Base-by-base conservation (phyloP, 352 stramenopile genomes). In the Lagenidium sp. region DNA sequence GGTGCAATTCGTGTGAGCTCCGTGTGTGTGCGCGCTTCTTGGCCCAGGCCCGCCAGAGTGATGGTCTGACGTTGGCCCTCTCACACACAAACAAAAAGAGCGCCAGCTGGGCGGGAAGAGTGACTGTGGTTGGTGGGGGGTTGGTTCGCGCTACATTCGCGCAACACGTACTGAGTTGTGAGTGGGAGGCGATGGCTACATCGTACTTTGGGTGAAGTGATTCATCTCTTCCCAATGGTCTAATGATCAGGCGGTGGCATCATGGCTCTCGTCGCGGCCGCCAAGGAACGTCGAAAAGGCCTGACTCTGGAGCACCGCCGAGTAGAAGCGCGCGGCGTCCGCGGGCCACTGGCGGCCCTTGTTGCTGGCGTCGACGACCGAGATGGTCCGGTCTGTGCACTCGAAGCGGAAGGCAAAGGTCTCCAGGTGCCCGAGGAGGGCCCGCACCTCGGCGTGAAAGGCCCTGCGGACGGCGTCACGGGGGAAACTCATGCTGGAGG, bases 371-470 rank as follows among this genome's bases (percentile, higher is more conserved):
- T 82, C 72, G n/a, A 82, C 65, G 1, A 85, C 62, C 1, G 61
- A 63, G 12, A 77, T 57, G 8, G 37, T 47, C 25, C 63, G 55
- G 7, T 50, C 55, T 6, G 56, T 50, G 28, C 60, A 65, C 39
- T 72, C 56, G 47, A 85, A 82, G 20, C 71, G 74, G 47, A 79
- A 83, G 26, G 74, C 53, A 39, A 76, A 81, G 8, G 66, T 57
- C 29, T 89, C 73, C 18, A 89, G 39, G 3, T 58, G 44, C 2
- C 46, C 13, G 21, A 85, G 44, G 21, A 88, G 70, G 7, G 63
- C 47, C 12, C 21, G 36, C 3, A 81, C 40, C 26, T 82, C 59
- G 7, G 63, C 55, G 10, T 55, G 47, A 36, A 85, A 82, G 8
- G 65, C 53, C 1, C 20, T 11, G 13, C 68, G 58, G 1, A 83